Evolutionary conservation across 305 asterid species (phyloP), one percentile per base, ranked within the genome.

Genomic region (Andrographis paniculata): DNA sequence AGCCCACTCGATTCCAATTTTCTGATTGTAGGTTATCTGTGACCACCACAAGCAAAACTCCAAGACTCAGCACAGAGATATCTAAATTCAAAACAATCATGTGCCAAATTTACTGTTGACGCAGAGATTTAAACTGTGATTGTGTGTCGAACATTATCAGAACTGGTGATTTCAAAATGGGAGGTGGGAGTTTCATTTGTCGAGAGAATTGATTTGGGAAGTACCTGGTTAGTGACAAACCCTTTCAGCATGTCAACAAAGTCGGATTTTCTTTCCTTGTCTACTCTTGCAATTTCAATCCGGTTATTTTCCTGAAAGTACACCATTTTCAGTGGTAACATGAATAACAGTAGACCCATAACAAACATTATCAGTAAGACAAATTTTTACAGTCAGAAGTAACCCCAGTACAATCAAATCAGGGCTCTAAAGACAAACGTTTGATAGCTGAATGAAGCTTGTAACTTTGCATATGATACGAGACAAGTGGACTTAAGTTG

Each of bases 231-330:
- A 31, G 57, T 45, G 52, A 81, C 91, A 39, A 92, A 87, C 55
- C 96, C 99, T 69, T 76, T 84, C 68, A 92, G 58, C 99, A 92
- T 92, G 68, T 75, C 65, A 62, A 73, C 68, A 65, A 87, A 87
- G 70, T 87, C 96, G 6, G 33, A 44, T 56, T 61, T 56, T 65
- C 95, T 79, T 70, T 84, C 99, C 46, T 53, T 62, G 36, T 92
- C 89, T 21, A 92, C 74, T 76, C 99, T 84, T 66, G 74, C 82
- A 38, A 77, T 79, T 64, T 92, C 99, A 36, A 61, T 70, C 70
- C 73, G 73, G 60, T 92, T 92, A 49, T 87, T 81, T 74, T 87
- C 96, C 99, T 92, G 91, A 70, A 67, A 61, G 38, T 45, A 60
- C 40, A 38, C 39, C 48, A 59, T 40, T 17, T 60, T 43, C 45